Evolutionary conservation across 1,284 basidiomycete genomes (phyloP).

Genomic region (Ganoderma leucocontextum): DNA sequence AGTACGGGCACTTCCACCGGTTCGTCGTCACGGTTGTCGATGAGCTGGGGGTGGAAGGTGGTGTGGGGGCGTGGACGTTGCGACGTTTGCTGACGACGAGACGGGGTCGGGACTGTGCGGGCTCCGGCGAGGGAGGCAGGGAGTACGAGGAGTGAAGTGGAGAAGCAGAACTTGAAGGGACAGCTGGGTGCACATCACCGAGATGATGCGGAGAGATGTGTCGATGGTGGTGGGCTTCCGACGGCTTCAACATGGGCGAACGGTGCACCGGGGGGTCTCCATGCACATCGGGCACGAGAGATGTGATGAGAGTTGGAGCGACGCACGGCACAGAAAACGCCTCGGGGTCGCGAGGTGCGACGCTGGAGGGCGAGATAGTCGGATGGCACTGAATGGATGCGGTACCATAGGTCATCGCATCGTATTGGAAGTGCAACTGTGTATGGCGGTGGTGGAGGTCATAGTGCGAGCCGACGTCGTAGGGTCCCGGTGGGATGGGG

Average conservation of each 20-base stretch:
- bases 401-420: not conserved
- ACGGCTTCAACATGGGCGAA: not conserved
- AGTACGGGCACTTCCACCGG: constrained; percentile 22
- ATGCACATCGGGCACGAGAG: not conserved
- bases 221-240: not conserved
- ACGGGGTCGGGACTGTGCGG: not conserved
- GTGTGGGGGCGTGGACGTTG: not conserved
- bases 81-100: not conserved
- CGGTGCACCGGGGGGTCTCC: not conserved
- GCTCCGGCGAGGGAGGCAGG: not conserved
- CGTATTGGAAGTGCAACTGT: not conserved
- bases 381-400: not conserved
- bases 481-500: not conserved
- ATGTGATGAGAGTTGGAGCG: not conserved
- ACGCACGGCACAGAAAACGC: not conserved
- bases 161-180: not conserved
- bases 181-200: not conserved
- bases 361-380: not conserved
- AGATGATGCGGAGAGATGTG: not conserved
- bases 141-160: not conserved
- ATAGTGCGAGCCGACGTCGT: not conserved
- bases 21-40: not conserved
- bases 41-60: not conserved
- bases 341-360: not conserved
- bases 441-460: not conserved